Evolutionary conservation across 73 alveolate genomes (phyloP).

Genomic region (Paramecium sonneborni): DNA sequence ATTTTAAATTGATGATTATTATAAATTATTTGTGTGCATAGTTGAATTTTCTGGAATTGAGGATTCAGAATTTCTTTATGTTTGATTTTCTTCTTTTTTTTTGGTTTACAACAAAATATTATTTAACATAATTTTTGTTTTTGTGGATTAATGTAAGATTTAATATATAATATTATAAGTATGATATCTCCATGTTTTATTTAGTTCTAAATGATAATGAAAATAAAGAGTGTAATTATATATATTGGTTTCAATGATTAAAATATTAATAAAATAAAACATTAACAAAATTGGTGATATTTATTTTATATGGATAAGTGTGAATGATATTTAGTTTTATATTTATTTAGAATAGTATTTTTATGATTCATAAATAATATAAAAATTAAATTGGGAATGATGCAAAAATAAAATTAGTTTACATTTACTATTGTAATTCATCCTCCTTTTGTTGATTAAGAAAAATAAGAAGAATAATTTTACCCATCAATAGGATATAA

Average conservation of each 20-base stretch:
- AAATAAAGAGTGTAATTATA: no score
- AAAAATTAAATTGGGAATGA: background rate
- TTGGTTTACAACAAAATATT: background rate
- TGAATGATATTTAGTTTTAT: background rate
- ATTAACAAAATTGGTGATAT: no score
- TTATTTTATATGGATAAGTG: no score
- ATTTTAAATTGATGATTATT: background rate
- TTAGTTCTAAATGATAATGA: no score
- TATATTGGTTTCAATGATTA: no score
- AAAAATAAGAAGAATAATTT: slow-evolving; percentile 6
- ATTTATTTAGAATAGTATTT: background rate
- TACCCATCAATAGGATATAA: background rate
- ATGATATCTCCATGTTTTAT: no score
- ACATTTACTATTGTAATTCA: background rate
- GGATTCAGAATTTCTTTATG: background rate
- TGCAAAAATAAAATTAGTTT: background rate
- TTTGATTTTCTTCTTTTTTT: background rate
- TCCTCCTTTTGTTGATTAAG: slow-evolving; percentile 1
- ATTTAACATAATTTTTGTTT: background rate
- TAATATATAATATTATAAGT: no score
- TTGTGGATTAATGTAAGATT: no score
- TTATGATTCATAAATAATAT: background rate
- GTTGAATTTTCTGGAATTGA: background rate
- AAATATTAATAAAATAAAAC: no score
- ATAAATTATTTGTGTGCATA: background rate